Evolutionary conservation across 768 basidiomycete genomes (phyloP).

Genomic region (Lactarius evosmus): DNA sequence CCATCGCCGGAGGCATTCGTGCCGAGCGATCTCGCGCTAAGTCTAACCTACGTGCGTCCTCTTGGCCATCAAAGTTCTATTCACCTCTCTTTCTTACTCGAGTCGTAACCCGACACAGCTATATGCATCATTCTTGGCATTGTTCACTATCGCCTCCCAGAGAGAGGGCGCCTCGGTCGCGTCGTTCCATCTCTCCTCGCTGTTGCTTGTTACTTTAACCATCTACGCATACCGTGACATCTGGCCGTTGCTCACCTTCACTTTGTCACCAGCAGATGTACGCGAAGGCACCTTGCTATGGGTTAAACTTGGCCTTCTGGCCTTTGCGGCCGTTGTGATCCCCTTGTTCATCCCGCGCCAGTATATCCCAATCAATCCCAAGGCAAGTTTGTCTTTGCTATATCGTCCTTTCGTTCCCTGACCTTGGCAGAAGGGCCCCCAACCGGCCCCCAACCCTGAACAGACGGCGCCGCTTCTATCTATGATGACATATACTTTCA

Average conservation of each 20-base stretch:
- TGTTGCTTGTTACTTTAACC: slow-evolving; percentile 46
- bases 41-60: slow-evolving; percentile 36
- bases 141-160: slow-evolving; percentile 23
- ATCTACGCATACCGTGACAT: slow-evolving; percentile 57
- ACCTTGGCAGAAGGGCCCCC: slow-evolving; percentile 28
- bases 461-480: slow-evolving; percentile 35
- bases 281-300: slow-evolving; percentile 50
- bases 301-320: slow-evolving; percentile 47
- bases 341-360: slow-evolving; percentile 55
- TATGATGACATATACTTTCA: slow-evolving; percentile 46
- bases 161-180: slow-evolving; percentile 22
- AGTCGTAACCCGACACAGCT: slow-evolving; percentile 16
- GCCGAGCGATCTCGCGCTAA: slow-evolving; percentile 26
- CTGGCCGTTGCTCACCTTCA: slow-evolving; percentile 56
- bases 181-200: slow-evolving; percentile 46
- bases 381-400: slow-evolving; percentile 34
- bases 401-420: background rate
- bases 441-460: slow-evolving; percentile 31
- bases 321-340: slow-evolving; percentile 44
- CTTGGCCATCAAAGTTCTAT: background rate
- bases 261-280: slow-evolving; percentile 47
- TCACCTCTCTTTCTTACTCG: background rate
- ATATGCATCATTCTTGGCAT: slow-evolving; percentile 29
- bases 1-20: slow-evolving; percentile 2
- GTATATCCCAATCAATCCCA: slow-evolving; percentile 57